Conservation (phyloP, 768 basidiomycete species). For the Suillus cothurnatus region DNA sequence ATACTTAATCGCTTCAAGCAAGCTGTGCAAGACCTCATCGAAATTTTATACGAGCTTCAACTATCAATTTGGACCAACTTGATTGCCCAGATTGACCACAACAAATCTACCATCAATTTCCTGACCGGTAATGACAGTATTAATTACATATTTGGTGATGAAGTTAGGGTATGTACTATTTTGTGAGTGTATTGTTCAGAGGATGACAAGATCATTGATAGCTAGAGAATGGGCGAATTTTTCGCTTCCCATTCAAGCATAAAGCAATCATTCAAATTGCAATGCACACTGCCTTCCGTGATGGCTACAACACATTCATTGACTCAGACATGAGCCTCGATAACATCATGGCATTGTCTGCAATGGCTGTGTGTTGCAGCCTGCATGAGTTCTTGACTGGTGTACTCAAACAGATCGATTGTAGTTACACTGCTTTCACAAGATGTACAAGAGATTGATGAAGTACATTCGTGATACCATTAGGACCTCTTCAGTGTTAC, state of each 20-base stretch:
- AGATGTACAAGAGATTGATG: neutral
- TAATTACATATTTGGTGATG: neutral
- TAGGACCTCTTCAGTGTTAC: neutral
- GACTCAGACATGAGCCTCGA: neutral
- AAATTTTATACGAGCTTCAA: neutral
- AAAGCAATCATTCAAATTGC: neutral
- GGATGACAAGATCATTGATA: neutral
- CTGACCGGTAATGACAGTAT: neutral
- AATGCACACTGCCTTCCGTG: neutral
- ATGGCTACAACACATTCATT: neutral
- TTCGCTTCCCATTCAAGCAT: neutral
- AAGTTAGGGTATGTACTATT: neutral
- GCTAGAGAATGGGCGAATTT: neutral
- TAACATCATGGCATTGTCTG: neutral
- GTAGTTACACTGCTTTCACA: no score
- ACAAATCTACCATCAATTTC: neutral
- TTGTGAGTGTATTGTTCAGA: neutral
- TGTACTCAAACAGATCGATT: no score
- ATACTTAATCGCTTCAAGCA: neutral
- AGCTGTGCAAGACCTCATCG: neutral
- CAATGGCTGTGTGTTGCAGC: no score
- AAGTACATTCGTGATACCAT: neutral
- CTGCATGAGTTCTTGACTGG: no score
- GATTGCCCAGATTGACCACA: neutral
- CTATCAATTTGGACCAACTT: neutral